Evolutionary conservation across 1,139 yeast genomes (phyloP).

Genomic region (Blastobotrys ciferrii): DNA sequence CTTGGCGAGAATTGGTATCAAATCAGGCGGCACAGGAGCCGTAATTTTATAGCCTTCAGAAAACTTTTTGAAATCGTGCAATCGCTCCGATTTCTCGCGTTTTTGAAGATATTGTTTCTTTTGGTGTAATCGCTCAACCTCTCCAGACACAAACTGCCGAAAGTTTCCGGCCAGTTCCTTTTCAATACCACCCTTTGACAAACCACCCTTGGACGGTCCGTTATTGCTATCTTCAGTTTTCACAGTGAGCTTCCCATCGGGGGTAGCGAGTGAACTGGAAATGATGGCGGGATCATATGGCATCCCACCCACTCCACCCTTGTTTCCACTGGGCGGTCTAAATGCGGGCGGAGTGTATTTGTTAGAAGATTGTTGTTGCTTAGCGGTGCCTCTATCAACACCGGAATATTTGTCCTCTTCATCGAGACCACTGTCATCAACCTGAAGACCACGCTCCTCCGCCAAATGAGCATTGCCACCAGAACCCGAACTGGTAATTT

Average conservation of each 20-base stretch:
- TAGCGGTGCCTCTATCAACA: slow-evolving; percentile 46
- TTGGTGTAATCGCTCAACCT: slow-evolving; percentile 33
- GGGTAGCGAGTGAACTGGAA: slow-evolving; percentile 38
- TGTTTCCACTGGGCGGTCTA: slow-evolving; percentile 44
- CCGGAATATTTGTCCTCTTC: slow-evolving; percentile 98
- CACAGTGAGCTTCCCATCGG: slow-evolving; percentile 16
- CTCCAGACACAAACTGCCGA: slow-evolving; percentile 38
- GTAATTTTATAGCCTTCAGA: slow-evolving; percentile 74
- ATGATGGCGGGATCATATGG: slow-evolving; percentile 71
- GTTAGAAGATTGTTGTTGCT: slow-evolving; percentile 27
- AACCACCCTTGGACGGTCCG: slow-evolving; percentile 9
- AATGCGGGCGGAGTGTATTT: slow-evolving; percentile 65
- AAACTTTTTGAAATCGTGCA: slow-evolving; percentile 78
- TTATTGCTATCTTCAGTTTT: slow-evolving; percentile 1
- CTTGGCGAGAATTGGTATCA: slow-evolving; percentile 71
- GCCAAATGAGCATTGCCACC: slow-evolving; percentile 77
- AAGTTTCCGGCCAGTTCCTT: slow-evolving; percentile 37
- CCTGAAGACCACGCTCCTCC: slow-evolving; percentile 79
- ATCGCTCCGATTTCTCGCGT: slow-evolving; percentile 46
- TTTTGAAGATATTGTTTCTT: slow-evolving; percentile 33
- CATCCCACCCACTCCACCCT: slow-evolving; percentile 19
- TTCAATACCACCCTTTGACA: slow-evolving; percentile 27
- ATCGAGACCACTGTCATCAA: slow-evolving; percentile 84
- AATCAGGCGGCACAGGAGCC: slow-evolving; percentile 60
- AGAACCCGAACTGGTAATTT: slow-evolving; percentile 65